Evolutionary conservation across 495 filamentous ascomycete genomes (phyloP), one percentile per base, ranked within the genome.

Genomic region (Lophiostoma macrostomum): DNA sequence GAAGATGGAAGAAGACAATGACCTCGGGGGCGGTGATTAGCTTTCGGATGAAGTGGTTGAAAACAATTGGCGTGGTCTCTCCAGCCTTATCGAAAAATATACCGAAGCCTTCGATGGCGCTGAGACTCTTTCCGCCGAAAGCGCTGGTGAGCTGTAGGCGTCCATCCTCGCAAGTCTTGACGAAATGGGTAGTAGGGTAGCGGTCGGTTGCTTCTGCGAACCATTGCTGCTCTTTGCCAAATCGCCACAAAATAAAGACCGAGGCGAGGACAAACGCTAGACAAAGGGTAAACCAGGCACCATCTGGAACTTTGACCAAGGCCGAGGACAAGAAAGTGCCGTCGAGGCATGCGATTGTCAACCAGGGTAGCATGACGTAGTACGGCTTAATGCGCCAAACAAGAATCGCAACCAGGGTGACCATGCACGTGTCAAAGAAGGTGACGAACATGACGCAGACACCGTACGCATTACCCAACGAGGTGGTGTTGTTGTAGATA

Each of bases 381-480:
- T 71, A 68, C 2, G 77, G 67, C 16, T 78, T 74, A 22, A 84
- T 57, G 8, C 76, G 75, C 85, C 85, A 89, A 22, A 86, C 81
- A 23, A 87, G 70, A 4, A 88, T 70, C 3, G 82, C 80, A 4
- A 84, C 81, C 1, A 89, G 69, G 0, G 82, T 75, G 1, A 87
- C 80, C 74, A 89, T 79, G 61, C 73, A 80, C 0, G 85, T 88
- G 30, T 82, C 83, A 58, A 89, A 83, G 62, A 88, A 87, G 5
- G 85, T 86, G 12, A 89, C 85, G 35, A 86, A 76, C 50, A 87
- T 85, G 57, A 89, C 85, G 51, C 85, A 89, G 5, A 85, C 80
- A 23, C 76, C 80, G 58, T 80, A 76, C 6, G 79, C 79, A 52
- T 77, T 66, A 2, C 71, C 72, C 2, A 77, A 69, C 24, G 67